phyloP scores from a whole-genome alignment of 225 moss, liverwort and hornwort species.

The Bryum argenteum region DNA sequence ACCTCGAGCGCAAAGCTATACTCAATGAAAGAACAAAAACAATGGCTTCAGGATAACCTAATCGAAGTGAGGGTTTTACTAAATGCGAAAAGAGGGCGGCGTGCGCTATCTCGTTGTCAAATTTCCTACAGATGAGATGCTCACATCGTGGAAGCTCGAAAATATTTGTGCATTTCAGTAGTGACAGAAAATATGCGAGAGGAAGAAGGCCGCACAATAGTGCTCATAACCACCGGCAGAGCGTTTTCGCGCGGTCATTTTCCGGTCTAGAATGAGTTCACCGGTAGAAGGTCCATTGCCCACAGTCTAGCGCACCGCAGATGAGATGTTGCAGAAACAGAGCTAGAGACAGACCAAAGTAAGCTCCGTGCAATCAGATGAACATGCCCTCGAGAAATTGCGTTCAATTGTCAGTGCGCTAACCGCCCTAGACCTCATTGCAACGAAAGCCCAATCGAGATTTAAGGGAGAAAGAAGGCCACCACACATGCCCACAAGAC shows the following conservation, averaged over 20 bases:
- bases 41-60: slow-evolving; percentile 18
- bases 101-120: not conserved
- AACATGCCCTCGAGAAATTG: not conserved
- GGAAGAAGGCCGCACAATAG: slow-evolving; percentile 1
- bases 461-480: not conserved
- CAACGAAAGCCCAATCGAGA: slow-evolving; percentile 4
- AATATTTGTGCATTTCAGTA: not conserved
- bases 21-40: not conserved
- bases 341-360: slow-evolving; percentile 4
- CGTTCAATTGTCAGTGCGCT: slow-evolving; percentile 16
- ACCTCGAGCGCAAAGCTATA: not conserved
- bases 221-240: not conserved
- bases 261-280: not conserved
- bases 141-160: slow-evolving; percentile 12
- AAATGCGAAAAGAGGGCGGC: not conserved
- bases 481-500: not conserved
- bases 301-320: not conserved
- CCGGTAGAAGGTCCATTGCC: slow-evolving; percentile 14
- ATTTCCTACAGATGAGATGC: not conserved
- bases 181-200: not conserved
- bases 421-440: slow-evolving; percentile 11
- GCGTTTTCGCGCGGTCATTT: no score
- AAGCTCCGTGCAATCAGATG: slow-evolving; percentile 6
- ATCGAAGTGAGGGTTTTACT: slow-evolving; percentile 24
- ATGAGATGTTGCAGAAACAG: not conserved